A percentile compares a stretch with the other conserved stretches of the same genome.
Conservation (phyloP, 2,329 filamentous ascomycete species). For the Blastomyces parvus region DNA sequence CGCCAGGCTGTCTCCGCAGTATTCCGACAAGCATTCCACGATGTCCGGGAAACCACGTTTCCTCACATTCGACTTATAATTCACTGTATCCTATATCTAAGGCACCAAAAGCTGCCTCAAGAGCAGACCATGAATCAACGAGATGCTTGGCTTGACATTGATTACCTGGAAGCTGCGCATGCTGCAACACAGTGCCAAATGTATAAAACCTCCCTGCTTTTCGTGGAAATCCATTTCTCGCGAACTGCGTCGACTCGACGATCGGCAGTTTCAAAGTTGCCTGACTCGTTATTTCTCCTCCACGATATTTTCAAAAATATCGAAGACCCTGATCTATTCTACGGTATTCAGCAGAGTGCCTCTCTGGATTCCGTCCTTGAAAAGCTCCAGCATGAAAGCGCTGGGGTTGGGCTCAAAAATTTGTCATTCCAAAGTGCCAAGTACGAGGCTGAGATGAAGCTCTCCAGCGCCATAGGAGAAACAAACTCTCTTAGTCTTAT, state of each 20-base stretch:
- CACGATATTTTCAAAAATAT: slow-evolving; percentile 81
- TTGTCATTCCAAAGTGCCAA: slow-evolving; percentile 84
- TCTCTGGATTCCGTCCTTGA: slow-evolving; percentile 68
- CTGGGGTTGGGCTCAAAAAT: slow-evolving; percentile 73
- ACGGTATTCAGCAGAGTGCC: slow-evolving; percentile 72
- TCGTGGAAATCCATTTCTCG: slow-evolving; percentile 63
- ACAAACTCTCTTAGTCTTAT: slow-evolving; percentile 61
- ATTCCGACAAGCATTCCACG: slow-evolving; percentile 54
- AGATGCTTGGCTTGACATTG: slow-evolving; percentile 74
- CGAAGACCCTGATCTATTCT: slow-evolving; percentile 93
- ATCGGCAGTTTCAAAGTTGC: slow-evolving; percentile 49
- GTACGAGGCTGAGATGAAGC: slow-evolving; percentile 73
- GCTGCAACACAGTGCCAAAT: slow-evolving; percentile 72
- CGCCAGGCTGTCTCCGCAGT: slow-evolving; percentile 57
- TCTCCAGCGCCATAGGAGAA: slow-evolving; percentile 45
- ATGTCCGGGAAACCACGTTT: slow-evolving; percentile 35
- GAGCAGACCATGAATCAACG: slow-evolving; percentile 74
- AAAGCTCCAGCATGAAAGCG: slow-evolving; percentile 78
- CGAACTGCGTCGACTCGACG: slow-evolving; percentile 53
- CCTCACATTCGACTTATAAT: slow-evolving; percentile 64
- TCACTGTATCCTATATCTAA: slow-evolving; percentile 75
- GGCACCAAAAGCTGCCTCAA: slow-evolving; percentile 63
- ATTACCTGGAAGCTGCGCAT: slow-evolving; percentile 58
- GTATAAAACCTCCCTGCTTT: slow-evolving; percentile 75
- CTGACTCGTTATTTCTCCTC: slow-evolving; percentile 57